Conservation (phyloP, 768 basidiomycete species). For the Agrocybe praecox region DNA sequence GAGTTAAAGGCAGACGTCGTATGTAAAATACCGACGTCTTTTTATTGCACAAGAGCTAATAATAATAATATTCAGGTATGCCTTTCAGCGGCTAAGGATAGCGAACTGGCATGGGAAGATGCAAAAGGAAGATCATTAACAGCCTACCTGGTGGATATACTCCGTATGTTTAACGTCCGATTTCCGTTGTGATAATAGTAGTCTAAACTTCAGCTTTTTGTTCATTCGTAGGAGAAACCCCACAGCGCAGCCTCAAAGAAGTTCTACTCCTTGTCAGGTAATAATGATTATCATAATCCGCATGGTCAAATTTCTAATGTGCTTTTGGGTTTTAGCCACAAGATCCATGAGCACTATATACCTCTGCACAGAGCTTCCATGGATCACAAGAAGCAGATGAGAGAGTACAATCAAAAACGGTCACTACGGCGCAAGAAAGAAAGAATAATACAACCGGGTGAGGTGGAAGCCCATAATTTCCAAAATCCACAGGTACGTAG, state of each 20-base stretch:
- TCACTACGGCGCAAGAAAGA: constrained; percentile 10
- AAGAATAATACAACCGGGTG: neutral
- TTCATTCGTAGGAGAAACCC: constrained; percentile 7
- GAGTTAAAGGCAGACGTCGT: constrained; percentile 5
- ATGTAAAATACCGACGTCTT: neutral
- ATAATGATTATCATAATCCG: constrained; percentile 6
- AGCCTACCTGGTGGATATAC: constrained; percentile 4
- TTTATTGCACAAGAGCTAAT: too few species aligned
- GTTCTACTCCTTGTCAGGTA: constrained; percentile 32
- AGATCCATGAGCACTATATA: constrained; percentile 31
- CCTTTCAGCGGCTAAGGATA: too few species aligned
- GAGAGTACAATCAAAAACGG: constrained; percentile 12
- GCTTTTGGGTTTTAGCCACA: constrained; percentile 24
- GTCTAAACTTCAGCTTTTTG: constrained; percentile 14
- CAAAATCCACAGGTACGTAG: constrained; percentile 16
- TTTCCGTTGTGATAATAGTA: neutral
- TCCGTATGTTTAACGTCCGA: neutral
- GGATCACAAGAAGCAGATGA: constrained; percentile 22
- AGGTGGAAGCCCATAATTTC: constrained; percentile 18
- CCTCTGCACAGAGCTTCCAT: constrained; percentile 25
- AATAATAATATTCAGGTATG: too few species aligned
- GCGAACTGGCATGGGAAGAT: too few species aligned
- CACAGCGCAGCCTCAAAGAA: constrained; percentile 25
- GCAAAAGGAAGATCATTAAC: too few species aligned
- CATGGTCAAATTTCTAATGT: neutral